Base-by-base conservation (phyloP, 148 eudicot species). In the Chenopodium album region DNA sequence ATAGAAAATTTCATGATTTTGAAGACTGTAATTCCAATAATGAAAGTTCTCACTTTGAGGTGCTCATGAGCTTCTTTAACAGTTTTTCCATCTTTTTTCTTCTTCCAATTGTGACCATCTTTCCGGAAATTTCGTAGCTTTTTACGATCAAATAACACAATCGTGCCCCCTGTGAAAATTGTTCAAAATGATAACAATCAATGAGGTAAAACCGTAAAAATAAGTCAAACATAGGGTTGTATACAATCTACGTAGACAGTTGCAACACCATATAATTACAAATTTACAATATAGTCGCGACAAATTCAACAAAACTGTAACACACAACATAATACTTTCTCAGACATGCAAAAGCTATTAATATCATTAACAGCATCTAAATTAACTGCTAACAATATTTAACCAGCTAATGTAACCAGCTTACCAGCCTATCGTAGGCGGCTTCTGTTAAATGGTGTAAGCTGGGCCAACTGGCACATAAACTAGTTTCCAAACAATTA, bases 1-100 rank as follows among this genome's bases (percentile, higher is more conserved):
- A 72, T 50, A 46, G 23, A 22, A 1, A 62, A 20, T 22, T 20
- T 62, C 22, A 13, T 0, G 2, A 67, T 29, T 20, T 67, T 67
- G 12, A 26, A 12, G 26, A 67, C 37, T 28, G 29, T 16, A 67
- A 67, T 67, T 29, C 71, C 71, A 67, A 26, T 56, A 76, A 59
- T 56, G 20, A 41, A n/a, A 88, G 80, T 76, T 71, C 93, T 87
- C 84, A 90, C 99, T 85, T 95, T 95, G 47, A 95, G 88, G 86
- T 91, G 97, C 75, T 95, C 99, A 86, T 95, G 99, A 85, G 98
- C 99, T 89, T 95, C 99, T 92, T 92, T 95, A 65, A 94, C 94
- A 22, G 99, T 92, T 84, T 95, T 95, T 23, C 95, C 97, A 79
- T 93, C 99, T 79, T 92, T 93, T 78, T 95, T 93, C 90, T 94